Evolutionary conservation across 331 rosid genomes (phyloP).

Genomic region (Phaseolus coccineus): DNA sequence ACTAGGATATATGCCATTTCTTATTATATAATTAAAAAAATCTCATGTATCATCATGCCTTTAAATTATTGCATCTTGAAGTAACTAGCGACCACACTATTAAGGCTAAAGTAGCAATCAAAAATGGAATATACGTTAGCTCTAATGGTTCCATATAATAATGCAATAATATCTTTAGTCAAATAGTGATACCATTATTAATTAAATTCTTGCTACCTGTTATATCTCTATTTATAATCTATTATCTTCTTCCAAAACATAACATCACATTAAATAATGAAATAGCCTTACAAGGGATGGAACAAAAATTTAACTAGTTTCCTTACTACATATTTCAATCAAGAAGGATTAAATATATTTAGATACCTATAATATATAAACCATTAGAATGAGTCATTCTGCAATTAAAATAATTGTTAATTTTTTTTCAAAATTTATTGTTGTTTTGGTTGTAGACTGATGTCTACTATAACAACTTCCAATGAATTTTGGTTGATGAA

Average conservation of each 20-base stretch:
- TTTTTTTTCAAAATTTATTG: too few species aligned
- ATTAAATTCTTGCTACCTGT: neutral
- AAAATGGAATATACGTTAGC: slow-evolving; percentile 1
- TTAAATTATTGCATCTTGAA: neutral
- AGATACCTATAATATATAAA: too few species aligned
- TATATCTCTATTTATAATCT: neutral
- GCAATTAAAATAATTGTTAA: too few species aligned
- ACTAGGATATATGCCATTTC: neutral
- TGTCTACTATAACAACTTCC: too few species aligned
- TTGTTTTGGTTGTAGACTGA: too few species aligned
- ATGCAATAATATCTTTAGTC: neutral
- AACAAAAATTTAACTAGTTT: neutral
- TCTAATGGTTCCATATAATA: neutral
- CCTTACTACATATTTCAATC: neutral
- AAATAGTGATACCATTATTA: neutral
- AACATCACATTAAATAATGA: neutral
- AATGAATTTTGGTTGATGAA: too few species aligned
- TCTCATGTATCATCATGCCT: slow-evolving; percentile 25
- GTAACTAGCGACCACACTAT: neutral
- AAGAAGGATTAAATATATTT: too few species aligned
- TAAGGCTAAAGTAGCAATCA: neutral
- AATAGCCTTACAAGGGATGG: neutral
- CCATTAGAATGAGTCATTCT: too few species aligned
- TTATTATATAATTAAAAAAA: neutral
- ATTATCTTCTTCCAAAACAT: slow-evolving; percentile 13